Evolutionary conservation across 2,329 filamentous ascomycete species (phyloP).

Genomic region (Emmonsia crescens): DNA sequence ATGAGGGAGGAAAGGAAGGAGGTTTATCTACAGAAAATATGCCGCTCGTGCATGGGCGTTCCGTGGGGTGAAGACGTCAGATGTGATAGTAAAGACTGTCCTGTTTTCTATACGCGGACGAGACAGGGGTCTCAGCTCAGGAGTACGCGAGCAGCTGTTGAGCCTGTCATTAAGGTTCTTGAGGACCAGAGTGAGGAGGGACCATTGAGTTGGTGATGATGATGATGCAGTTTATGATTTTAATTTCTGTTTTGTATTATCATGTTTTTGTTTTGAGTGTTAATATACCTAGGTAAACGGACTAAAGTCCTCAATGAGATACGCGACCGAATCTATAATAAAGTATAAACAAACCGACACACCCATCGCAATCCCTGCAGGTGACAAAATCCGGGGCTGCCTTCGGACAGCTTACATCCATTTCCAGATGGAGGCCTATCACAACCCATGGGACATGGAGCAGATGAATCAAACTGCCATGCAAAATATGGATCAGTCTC

Average conservation of each 20-base stretch:
- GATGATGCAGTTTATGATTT: background rate
- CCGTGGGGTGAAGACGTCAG: constrained; percentile 64
- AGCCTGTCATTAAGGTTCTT: constrained; percentile 28
- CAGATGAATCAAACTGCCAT: constrained; percentile 42
- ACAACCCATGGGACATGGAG: constrained; percentile 29
- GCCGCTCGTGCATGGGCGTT: constrained; percentile 67
- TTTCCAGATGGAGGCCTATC: background rate
- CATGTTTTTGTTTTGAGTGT: background rate
- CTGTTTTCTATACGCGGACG: constrained; percentile 63
- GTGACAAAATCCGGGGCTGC: background rate
- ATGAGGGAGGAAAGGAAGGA: constrained; percentile 53
- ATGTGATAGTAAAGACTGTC: constrained; percentile 86
- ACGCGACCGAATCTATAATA: background rate
- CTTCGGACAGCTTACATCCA: background rate
- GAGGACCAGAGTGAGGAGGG: constrained; percentile 23
- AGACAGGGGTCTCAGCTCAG: constrained; percentile 28
- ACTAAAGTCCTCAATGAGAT: background rate
- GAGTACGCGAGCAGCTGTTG: constrained; percentile 27
- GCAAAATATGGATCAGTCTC: constrained; percentile 45
- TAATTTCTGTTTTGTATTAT: background rate
- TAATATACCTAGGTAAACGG: background rate
- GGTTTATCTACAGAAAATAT: constrained; percentile 57
- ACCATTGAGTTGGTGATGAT: constrained; percentile 27
- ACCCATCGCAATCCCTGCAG: background rate
- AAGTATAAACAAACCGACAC: background rate